Conservation (phyloP, 2,329 filamentous ascomycete genomes). For the Phialophora tarda region DNA sequence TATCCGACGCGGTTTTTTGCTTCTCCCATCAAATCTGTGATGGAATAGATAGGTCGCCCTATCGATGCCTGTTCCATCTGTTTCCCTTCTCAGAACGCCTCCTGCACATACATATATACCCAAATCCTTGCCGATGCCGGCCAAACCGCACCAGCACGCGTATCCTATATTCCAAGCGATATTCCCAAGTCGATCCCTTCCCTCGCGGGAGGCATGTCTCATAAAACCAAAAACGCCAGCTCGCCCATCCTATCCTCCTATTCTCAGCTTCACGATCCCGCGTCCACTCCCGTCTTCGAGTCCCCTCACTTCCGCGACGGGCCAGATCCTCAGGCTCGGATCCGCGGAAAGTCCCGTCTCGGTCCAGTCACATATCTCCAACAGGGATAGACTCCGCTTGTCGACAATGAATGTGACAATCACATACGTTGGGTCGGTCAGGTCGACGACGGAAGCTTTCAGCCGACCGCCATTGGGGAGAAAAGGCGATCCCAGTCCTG, state of each 20-base stretch:
- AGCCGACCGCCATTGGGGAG: conserved; percentile 10
- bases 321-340: conserved; percentile 1
- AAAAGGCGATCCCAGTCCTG: not conserved
- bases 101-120: not conserved
- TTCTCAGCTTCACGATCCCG: conserved; percentile 1
- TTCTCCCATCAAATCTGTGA: not conserved
- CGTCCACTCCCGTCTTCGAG: conserved; percentile 1
- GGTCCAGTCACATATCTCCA: conserved; percentile 16
- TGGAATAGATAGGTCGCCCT: conserved; percentile 1
- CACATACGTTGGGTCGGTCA: conserved; percentile 2
- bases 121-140: not conserved
- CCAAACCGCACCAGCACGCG: too few relatives aligned
- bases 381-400: not conserved
- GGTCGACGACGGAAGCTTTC: conserved; percentile 4
- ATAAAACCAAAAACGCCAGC: not conserved
- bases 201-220: not conserved
- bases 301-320: not conserved
- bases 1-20: not conserved
- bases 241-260: not conserved
- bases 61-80: conserved; percentile 2
- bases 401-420: conserved; percentile 10
- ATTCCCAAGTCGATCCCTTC: not conserved
- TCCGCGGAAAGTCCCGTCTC: not conserved
- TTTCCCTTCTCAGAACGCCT: not conserved
- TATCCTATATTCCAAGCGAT: not conserved